Evolutionary conservation across 768 basidiomycete species (phyloP).

Genomic region (Lentinula aciculospora): DNA sequence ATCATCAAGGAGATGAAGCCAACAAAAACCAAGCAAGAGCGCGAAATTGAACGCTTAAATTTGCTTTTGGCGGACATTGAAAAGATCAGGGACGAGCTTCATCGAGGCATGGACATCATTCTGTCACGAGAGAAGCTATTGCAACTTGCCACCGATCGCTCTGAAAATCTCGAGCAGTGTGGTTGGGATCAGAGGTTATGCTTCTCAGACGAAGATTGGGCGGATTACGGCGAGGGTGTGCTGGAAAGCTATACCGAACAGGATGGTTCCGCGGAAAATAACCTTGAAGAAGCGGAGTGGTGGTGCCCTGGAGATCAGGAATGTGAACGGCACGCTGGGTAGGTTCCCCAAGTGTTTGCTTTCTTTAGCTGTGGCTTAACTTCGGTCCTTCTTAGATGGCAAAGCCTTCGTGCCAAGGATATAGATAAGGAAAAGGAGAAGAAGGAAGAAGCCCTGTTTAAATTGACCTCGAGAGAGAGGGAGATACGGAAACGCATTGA

Average conservation of each 20-base stretch:
- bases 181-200: constrained; percentile 88
- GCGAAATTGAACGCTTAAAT: constrained; percentile 53
- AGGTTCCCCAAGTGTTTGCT: constrained; percentile 16
- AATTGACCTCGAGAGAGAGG: constrained; percentile 69
- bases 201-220: constrained; percentile 77
- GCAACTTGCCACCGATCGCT: constrained; percentile 60
- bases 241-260: constrained; percentile 64
- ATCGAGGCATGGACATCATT: constrained; percentile 64
- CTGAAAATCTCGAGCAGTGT: constrained; percentile 63
- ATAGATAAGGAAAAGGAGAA: constrained; percentile 71
- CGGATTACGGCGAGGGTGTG: constrained; percentile 58
- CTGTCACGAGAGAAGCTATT: constrained; percentile 66
- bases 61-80: constrained; percentile 51
- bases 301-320: constrained; percentile 75
- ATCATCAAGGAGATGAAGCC: constrained; percentile 20
- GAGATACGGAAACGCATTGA: constrained; percentile 76
- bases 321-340: constrained; percentile 80
- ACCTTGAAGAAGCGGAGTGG: constrained; percentile 49
- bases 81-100: constrained; percentile 55
- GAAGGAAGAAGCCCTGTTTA: constrained; percentile 60
- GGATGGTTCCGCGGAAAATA: constrained; percentile 28
- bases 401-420: constrained; percentile 67
- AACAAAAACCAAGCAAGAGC: constrained; percentile 41
- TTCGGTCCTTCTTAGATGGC: constrained; percentile 50
- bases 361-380: constrained; percentile 4